phyloP scores from a whole-genome alignment of 148 eudicot species.

The Rhododendron williamsianum region DNA sequence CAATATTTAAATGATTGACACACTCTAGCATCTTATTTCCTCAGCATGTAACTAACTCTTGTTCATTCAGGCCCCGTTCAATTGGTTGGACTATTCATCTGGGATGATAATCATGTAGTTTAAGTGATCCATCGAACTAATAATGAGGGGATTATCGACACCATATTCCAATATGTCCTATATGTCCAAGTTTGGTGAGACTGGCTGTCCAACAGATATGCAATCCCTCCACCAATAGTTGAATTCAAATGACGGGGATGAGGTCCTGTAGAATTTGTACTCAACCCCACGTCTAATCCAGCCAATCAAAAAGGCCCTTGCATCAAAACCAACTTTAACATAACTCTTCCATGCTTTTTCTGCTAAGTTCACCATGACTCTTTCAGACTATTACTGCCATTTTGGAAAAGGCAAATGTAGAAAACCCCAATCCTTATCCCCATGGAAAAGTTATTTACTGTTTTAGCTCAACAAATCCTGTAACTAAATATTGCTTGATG shows the following conservation, averaged over 20 bases:
- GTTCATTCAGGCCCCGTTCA: neutral
- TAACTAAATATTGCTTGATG: neutral
- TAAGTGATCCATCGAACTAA: neutral
- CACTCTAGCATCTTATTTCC: neutral
- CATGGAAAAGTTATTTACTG: neutral
- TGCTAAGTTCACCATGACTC: neutral
- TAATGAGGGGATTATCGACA: neutral
- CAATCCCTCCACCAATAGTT: neutral
- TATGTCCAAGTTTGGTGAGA: neutral
- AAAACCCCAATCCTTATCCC: neutral
- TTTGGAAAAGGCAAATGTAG: neutral
- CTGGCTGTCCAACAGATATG: neutral
- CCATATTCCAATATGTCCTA: neutral
- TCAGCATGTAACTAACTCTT: neutral
- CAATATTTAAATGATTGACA: neutral
- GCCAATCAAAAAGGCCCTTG: neutral
- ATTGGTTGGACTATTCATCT: neutral
- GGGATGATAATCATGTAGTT: neutral
- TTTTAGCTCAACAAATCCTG: neutral
- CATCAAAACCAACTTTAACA: neutral
- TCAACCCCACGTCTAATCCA: neutral
- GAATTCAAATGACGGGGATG: neutral
- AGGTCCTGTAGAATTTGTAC: neutral
- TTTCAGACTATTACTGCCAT: neutral
- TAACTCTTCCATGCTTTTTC: neutral